A percentile compares a stretch with the other conserved stretches of the same genome.
These are phyloP conservation scores for Xylariaceae sp. DNA, from an alignment of 2,329 filamentous ascomycete genomes.

Conservation along the genomic window DNA sequence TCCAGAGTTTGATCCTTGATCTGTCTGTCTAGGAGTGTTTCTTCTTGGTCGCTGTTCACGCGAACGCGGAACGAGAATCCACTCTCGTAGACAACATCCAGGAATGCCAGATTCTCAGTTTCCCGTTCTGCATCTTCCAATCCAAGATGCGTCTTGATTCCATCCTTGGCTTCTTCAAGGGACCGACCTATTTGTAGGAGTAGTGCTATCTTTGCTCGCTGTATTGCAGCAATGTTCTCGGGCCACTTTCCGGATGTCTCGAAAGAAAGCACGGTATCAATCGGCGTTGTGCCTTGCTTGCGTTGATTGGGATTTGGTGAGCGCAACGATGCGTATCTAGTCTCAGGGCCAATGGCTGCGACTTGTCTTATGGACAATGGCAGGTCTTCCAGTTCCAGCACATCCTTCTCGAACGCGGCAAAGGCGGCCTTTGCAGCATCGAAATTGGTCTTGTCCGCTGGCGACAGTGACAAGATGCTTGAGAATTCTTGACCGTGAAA, in stretches of 20 bases:
- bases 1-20: constrained; percentile 67
- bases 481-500: constrained; percentile 48
- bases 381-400: constrained; percentile 73
- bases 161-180: constrained; percentile 55
- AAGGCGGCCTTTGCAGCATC: constrained; percentile 65
- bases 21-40: constrained; percentile 70
- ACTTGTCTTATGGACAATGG: constrained; percentile 83
- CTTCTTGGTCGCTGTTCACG: constrained; percentile 84
- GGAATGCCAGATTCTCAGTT: constrained; percentile 70
- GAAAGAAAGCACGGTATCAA: constrained; percentile 81
- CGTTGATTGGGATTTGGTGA: constrained; percentile 44
- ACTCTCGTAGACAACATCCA: constrained; percentile 71
- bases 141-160: constrained; percentile 64
- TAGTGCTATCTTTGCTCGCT: constrained; percentile 90
- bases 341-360: constrained; percentile 62
- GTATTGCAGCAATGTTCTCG: constrained; percentile 83
- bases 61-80: constrained; percentile 76
- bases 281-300: constrained; percentile 46
- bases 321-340: constrained; percentile 66
- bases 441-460: constrained; percentile 54
- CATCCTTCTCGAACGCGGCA: constrained; percentile 65
- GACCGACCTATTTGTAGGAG: constrained; percentile 69
- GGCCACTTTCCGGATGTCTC: constrained; percentile 93
- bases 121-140: constrained; percentile 68
- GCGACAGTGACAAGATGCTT: constrained; percentile 41